A percentile compares a stretch with the other conserved stretches of the same genome.
Evolutionary conservation across 345 rosid species (phyloP).

Genomic region (Pelargonium nanum): DNA sequence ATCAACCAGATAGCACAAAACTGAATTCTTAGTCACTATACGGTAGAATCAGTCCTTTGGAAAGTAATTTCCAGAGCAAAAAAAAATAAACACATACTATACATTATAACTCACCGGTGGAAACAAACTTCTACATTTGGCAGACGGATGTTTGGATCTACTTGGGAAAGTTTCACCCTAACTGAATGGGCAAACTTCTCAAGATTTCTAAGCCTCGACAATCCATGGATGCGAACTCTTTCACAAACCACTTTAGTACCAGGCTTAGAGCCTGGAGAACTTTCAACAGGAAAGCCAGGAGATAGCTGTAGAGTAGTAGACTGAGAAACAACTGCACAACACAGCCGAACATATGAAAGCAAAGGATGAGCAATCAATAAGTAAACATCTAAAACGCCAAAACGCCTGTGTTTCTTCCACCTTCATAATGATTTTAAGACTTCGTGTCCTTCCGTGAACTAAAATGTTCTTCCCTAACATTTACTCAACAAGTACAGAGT

Average conservation of each 20-base stretch:
- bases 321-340: conserved; percentile 51
- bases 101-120: conserved; percentile 48
- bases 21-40: no score
- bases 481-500: neutral
- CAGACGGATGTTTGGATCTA: conserved; percentile 23
- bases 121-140: conserved; percentile 62
- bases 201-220: conserved; percentile 44
- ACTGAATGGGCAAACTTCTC: conserved; percentile 56
- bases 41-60: neutral
- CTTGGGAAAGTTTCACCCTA: conserved; percentile 40
- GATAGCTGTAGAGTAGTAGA: conserved; percentile 28
- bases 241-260: conserved; percentile 44
- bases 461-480: neutral
- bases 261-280: conserved; percentile 62
- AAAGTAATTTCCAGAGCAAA: neutral
- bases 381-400: neutral
- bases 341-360: neutral
- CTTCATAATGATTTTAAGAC: neutral
- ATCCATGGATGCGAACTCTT: conserved; percentile 63
- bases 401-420: neutral
- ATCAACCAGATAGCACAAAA: no score
- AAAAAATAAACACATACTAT: neutral
- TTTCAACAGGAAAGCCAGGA: conserved; percentile 41
- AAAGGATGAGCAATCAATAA: neutral
- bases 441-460: neutral